phyloP scores from a whole-genome alignment of 2,329 filamentous ascomycete species.

The Colletotrichum brevisporum region DNA sequence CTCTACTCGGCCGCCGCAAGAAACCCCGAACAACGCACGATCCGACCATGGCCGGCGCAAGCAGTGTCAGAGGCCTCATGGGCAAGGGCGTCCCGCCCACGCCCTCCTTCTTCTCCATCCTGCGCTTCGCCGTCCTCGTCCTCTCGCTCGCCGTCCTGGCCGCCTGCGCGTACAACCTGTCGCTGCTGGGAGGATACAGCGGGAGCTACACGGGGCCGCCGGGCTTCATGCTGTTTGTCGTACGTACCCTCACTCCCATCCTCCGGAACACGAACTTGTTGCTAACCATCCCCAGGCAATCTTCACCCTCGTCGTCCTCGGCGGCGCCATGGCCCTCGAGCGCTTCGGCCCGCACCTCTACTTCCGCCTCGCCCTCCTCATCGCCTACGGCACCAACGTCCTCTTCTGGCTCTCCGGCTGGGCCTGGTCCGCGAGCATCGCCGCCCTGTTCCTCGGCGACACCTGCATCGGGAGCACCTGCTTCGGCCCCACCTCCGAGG shows the following conservation, averaged over 20 bases:
- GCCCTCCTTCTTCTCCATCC: constrained; percentile 54
- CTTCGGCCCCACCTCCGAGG: constrained; percentile 42
- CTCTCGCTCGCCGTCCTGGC: constrained; percentile 57
- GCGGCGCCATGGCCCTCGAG: constrained; percentile 54
- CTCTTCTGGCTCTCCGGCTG: constrained; percentile 62
- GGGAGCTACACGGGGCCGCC: constrained; percentile 50
- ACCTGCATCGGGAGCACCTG: constrained; percentile 42
- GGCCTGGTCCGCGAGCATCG: constrained; percentile 58
- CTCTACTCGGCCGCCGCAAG: neutral
- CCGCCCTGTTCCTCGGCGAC: constrained; percentile 45
- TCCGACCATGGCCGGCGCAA: constrained; percentile 9
- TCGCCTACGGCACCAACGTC: constrained; percentile 52
- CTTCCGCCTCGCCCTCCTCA: constrained; percentile 54
- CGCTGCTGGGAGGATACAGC: constrained; percentile 49
- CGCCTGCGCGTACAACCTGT: constrained; percentile 56
- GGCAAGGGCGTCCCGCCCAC: constrained; percentile 53
- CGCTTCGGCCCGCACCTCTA: constrained; percentile 54
- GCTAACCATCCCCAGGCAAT: constrained; percentile 50
- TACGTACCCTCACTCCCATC: constrained; percentile 48
- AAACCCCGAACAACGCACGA: neutral
- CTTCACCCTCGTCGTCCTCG: constrained; percentile 58
- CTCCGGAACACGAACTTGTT: constrained; percentile 22
- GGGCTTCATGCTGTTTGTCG: constrained; percentile 63
- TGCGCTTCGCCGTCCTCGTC: constrained; percentile 55
- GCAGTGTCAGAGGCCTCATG: constrained; percentile 48